phyloP scores from a whole-genome alignment of 1,284 basidiomycete genomes.

The Rhodotorula sp. region DNA sequence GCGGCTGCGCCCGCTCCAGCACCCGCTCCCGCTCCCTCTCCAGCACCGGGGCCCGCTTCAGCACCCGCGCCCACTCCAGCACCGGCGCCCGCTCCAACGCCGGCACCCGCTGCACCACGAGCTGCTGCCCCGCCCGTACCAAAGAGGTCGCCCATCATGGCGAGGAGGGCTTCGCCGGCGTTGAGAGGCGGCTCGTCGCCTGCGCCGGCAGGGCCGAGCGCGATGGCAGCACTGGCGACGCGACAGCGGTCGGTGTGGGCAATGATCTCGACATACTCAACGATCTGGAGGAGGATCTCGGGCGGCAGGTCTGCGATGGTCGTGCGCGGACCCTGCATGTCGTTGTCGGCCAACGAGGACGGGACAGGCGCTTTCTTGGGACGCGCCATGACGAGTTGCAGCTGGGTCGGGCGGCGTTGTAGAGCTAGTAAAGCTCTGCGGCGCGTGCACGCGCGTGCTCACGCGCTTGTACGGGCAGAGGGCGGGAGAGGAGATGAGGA shows the following conservation, averaged over 20 bases:
- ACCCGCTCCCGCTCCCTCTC: neutral
- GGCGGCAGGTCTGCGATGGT: constrained; percentile 28
- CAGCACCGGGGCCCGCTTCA: neutral
- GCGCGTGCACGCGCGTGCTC: neutral
- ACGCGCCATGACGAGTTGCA: neutral
- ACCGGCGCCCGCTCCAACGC: neutral
- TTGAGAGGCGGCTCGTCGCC: neutral
- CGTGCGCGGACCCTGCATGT: neutral
- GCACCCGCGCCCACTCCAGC: neutral
- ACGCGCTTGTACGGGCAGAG: too few relatives aligned
- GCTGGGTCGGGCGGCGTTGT: too few relatives aligned
- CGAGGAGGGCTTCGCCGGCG: constrained; percentile 4
- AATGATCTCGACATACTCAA: constrained; percentile 24
- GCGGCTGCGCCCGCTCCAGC: neutral
- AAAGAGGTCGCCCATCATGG: neutral
- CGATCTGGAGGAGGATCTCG: constrained; percentile 34
- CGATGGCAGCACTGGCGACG: neutral
- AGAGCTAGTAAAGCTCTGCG: neutral
- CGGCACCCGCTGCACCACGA: neutral
- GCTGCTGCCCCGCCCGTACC: neutral
- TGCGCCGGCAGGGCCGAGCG: neutral
- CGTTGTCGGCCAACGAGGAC: neutral
- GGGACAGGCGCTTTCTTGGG: neutral
- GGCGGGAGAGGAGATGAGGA: neutral
- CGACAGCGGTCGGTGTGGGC: neutral